phyloP scores from a whole-genome alignment of 2,329 filamentous ascomycete species.

The Hypoxylon sp. region DNA sequence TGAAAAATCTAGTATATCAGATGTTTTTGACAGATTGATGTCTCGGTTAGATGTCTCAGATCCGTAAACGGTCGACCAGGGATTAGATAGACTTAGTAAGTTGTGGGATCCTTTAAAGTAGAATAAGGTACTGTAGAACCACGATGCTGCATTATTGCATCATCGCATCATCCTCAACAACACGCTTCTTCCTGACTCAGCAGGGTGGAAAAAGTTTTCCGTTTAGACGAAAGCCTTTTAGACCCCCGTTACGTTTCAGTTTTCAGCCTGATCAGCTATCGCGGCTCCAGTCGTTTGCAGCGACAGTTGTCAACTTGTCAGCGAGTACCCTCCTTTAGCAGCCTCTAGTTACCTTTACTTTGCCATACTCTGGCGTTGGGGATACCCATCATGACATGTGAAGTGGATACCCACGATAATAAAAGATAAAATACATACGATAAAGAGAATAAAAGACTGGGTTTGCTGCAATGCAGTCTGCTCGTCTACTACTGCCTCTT shows the following conservation, averaged over 20 bases:
- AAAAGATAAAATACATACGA: constrained; percentile 13
- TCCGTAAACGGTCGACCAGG: constrained; percentile 19
- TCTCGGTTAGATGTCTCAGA: constrained; percentile 26
- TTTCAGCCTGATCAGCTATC: constrained; percentile 41
- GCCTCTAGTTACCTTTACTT: constrained; percentile 10
- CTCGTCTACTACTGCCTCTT: constrained; percentile 17
- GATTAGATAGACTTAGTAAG: constrained; percentile 30
- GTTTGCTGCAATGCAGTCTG: constrained; percentile 31
- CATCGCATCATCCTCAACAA: constrained; percentile 45
- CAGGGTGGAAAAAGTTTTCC: constrained; percentile 37
- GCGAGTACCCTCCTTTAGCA: constrained; percentile 11
- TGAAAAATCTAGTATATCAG: constrained; percentile 9
- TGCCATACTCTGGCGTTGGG: constrained; percentile 4
- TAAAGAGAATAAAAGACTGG: constrained; percentile 27
- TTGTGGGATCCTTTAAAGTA: constrained; percentile 30
- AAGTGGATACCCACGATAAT: constrained; percentile 44
- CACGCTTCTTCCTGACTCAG: constrained; percentile 29
- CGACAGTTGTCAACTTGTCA: constrained; percentile 38
- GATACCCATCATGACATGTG: constrained; percentile 45
- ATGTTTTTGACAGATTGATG: constrained; percentile 1
- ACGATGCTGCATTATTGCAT: constrained; percentile 26
- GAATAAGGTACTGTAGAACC: constrained; percentile 6
- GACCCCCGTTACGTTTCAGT: constrained; percentile 35
- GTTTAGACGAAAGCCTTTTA: constrained; percentile 18
- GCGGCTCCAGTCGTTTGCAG: constrained; percentile 45